phyloP scores from a whole-genome alignment of 2,329 filamentous ascomycete genomes.

The Ophiocordyceps unilateralis region DNA sequence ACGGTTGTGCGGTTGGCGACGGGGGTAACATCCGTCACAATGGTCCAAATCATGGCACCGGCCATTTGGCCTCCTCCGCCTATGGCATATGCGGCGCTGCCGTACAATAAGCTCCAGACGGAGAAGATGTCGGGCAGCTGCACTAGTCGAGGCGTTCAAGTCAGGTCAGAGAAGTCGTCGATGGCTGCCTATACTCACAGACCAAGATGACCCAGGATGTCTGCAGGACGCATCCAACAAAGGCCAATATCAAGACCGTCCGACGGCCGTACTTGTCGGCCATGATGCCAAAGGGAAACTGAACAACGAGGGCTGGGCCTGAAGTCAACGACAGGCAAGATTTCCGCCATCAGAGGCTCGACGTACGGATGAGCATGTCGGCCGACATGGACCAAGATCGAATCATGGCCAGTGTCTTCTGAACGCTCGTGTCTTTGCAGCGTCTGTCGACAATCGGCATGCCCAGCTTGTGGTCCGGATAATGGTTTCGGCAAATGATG shows the following conservation, averaged over 20 bases:
- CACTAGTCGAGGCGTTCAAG: slow-evolving; percentile 9
- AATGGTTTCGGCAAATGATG: slow-evolving; percentile 32
- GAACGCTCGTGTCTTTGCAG: slow-evolving; percentile 32
- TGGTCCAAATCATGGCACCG: slow-evolving; percentile 26
- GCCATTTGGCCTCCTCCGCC: slow-evolving; percentile 23
- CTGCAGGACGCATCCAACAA: slow-evolving; percentile 14
- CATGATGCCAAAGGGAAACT: slow-evolving; percentile 28
- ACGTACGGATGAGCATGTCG: slow-evolving; percentile 27
- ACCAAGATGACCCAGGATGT: slow-evolving; percentile 13
- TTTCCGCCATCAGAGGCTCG: too few relatives aligned
- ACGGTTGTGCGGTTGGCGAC: slow-evolving; percentile 18
- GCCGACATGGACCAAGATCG: slow-evolving; percentile 27
- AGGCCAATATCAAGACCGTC: slow-evolving; percentile 19
- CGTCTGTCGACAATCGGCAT: slow-evolving; percentile 17
- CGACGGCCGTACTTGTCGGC: slow-evolving; percentile 28
- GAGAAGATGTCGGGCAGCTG: slow-evolving; percentile 19
- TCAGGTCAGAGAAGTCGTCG: neutral
- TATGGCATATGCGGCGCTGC: slow-evolving; percentile 18
- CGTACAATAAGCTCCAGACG: slow-evolving; percentile 20
- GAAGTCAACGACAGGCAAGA: too few relatives aligned
- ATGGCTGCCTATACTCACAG: slow-evolving; percentile 8
- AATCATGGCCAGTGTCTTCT: slow-evolving; percentile 33
- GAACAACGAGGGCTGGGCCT: slow-evolving; percentile 18
- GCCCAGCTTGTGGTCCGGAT: slow-evolving; percentile 19
- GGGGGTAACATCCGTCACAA: slow-evolving; percentile 24